Evolutionary conservation across 2,329 filamentous ascomycete genomes (phyloP), one percentile per base, ranked within the genome.

Genomic region (Sporothrix mexicana): DNA sequence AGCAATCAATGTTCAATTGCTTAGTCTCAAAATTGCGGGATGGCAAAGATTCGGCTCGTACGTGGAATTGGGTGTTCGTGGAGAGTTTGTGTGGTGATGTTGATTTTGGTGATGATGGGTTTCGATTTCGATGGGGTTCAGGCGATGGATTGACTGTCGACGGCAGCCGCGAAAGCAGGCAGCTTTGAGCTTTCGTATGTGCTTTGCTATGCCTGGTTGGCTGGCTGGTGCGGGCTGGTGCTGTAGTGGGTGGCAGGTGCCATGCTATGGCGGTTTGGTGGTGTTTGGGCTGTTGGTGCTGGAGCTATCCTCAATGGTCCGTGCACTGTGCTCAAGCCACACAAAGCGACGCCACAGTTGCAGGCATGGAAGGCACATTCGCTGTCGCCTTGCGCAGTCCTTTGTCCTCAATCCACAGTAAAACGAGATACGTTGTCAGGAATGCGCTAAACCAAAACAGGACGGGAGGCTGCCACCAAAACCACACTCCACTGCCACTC

Each of bases 151-250:
- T 30, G 10, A 17, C 15, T 12, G 51, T 23, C 51, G 47, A 41
- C 25, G 17, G 47, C 15, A 68, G 64, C 25, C 25, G 47, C 66
- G 66, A 68, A 68, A 68, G 72, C 74, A 76, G 75, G 75, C 75
- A 76, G 75, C 75, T 76, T 45, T 73, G 72, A 76, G 75, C 75
- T 75, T 75, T 74, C 74, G 74, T 75, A 75, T 59, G 71, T 73
- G 62, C 61, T 66, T 69, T 30, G 59, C 61, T 57, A 59, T 71
- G 41, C n/a, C 49, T 66, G 57, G 47, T 55, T 45, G 57, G 62
- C 71, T 64, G 36, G 20, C 62, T 20, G 20, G 8, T 25, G 67
- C 36, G 47, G 30, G 41, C 17, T n/a, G n/a, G 23, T 23, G 43
- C 36, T 36, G 23, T 17, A 30, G 57, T 70, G 20, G 30, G 68